Conservation (phyloP, 2,329 filamentous ascomycete species). For the Dothiorella sarmentorum region DNA sequence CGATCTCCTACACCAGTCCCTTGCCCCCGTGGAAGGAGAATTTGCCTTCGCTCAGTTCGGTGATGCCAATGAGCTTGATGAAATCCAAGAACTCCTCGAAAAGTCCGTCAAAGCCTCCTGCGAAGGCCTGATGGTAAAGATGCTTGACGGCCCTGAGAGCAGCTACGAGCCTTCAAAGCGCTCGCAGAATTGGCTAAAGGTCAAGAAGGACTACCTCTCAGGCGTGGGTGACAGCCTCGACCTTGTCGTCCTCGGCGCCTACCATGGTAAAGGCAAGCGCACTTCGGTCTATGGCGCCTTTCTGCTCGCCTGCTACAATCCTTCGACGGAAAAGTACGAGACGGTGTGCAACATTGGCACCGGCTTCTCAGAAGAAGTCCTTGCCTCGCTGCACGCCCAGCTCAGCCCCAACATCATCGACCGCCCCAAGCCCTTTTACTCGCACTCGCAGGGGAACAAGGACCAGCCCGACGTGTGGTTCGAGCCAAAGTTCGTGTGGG, state of each 20-base stretch:
- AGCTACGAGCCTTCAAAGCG: slow-evolving; percentile 95
- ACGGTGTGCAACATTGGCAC: slow-evolving; percentile 98
- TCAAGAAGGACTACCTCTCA: slow-evolving; percentile 96
- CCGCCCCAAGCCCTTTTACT: slow-evolving; percentile 89
- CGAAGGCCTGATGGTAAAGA: slow-evolving; percentile 98
- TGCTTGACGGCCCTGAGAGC: slow-evolving; percentile 89
- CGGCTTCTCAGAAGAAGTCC: slow-evolving; percentile 88
- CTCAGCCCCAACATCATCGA: slow-evolving; percentile 80
- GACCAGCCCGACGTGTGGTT: slow-evolving; percentile 99
- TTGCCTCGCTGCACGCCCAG: slow-evolving; percentile 78
- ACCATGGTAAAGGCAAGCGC: slow-evolving; percentile 91
- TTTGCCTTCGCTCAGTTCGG: slow-evolving; percentile 86
- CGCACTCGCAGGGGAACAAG: slow-evolving; percentile 76
- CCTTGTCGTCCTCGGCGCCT: slow-evolving; percentile 91
- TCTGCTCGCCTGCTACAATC: slow-evolving; percentile 89
- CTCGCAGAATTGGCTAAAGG: slow-evolving; percentile 96
- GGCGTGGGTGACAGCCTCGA: slow-evolving; percentile 95
- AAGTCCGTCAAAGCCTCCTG: slow-evolving; percentile 94
- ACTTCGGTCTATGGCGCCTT: slow-evolving; percentile 96
- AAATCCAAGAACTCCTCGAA: slow-evolving; percentile 88
- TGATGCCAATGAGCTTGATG: slow-evolving; percentile 83
- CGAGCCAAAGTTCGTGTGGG: slow-evolving; percentile 91
- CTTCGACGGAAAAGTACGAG: slow-evolving; percentile 76
- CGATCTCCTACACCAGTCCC: slow-evolving; percentile 68
- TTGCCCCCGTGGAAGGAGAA: slow-evolving; percentile 78